These are phyloP conservation scores for Yamadazyma sp. DNA, from an alignment of 805 yeast genomes.

Conservation along the genomic window DNA sequence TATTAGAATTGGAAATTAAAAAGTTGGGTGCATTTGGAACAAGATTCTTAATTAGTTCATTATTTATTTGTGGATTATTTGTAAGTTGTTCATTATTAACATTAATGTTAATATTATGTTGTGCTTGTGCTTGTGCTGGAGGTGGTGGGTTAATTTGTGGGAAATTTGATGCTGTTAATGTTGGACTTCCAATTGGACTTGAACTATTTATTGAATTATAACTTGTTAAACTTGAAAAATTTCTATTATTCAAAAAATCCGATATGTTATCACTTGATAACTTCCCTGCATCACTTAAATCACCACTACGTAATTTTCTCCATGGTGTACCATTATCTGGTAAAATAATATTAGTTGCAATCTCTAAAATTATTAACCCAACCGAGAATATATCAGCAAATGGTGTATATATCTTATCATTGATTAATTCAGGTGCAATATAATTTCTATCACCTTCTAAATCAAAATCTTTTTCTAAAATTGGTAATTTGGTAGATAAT, in stretches of 20 bases:
- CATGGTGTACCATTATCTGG: conserved; percentile 97
- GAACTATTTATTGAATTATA: conserved; percentile 19
- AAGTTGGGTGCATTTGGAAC: conserved; percentile 93
- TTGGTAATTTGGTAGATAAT: conserved; percentile 80
- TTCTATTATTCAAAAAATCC: conserved; percentile 38
- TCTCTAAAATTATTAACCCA: conserved; percentile 89
- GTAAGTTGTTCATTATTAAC: background rate
- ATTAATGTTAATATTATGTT: background rate
- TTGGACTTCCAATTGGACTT: conserved; percentile 9
- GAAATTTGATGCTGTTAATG: conserved; percentile 4
- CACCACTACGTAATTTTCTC: conserved; percentile 95
- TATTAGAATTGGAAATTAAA: conserved; percentile 50
- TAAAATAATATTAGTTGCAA: conserved; percentile 90
- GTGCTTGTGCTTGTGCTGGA: background rate
- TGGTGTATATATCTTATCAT: conserved; percentile 76
- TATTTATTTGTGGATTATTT: background rate
- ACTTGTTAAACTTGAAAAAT: conserved; percentile 32
- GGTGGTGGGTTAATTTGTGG: background rate
- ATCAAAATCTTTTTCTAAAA: conserved; percentile 63
- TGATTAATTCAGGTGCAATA: conserved; percentile 93
- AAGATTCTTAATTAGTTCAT: conserved; percentile 24
- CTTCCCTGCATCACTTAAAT: conserved; percentile 90
- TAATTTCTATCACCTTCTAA: conserved; percentile 97
- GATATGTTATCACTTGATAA: conserved; percentile 53
- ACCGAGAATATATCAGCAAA: conserved; percentile 95